phyloP scores from a whole-genome alignment of 345 rosid genomes.

The Gossypium stocksii region DNA sequence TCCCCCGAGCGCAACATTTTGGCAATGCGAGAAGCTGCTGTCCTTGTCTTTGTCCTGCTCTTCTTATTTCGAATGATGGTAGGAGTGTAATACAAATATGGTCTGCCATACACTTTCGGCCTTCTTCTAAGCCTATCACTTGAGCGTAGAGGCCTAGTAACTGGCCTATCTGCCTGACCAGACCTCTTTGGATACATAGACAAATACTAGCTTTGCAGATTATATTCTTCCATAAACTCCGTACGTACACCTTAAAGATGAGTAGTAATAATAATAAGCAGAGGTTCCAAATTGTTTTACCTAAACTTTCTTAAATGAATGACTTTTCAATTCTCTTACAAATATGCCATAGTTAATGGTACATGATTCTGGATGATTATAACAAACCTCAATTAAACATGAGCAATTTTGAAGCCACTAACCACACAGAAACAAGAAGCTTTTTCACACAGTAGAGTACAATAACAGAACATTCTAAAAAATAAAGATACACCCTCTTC shows the following conservation, averaged over 20 bases:
- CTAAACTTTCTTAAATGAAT: constrained; percentile 2
- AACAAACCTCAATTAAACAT: not conserved
- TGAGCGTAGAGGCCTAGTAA: constrained; percentile 73
- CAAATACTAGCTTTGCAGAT: constrained; percentile 34
- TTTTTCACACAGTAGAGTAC: not conserved
- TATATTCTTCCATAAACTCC: constrained; percentile 49
- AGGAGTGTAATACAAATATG: constrained; percentile 59
- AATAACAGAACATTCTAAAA: not conserved
- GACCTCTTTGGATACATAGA: constrained; percentile 80
- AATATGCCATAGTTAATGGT: not conserved
- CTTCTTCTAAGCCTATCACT: constrained; percentile 92
- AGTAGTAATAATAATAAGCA: not conserved
- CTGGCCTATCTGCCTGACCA: constrained; percentile 79
- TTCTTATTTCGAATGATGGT: constrained; percentile 54
- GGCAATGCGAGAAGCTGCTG: constrained; percentile 94
- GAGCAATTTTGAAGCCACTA: not conserved
- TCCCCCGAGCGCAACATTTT: constrained; percentile 69
- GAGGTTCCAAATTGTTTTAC: not conserved
- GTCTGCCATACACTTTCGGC: constrained; percentile 60
- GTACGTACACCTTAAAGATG: constrained; percentile 10
- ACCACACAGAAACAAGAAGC: not conserved
- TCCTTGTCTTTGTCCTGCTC: constrained; percentile 75
- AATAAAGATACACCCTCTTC: not conserved
- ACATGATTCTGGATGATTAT: not conserved
- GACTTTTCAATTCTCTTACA: not conserved